Evolutionary conservation across 352 stramenopile species (phyloP), one percentile per base, ranked within the genome.

Genomic region (Phytophthora fragariae): DNA sequence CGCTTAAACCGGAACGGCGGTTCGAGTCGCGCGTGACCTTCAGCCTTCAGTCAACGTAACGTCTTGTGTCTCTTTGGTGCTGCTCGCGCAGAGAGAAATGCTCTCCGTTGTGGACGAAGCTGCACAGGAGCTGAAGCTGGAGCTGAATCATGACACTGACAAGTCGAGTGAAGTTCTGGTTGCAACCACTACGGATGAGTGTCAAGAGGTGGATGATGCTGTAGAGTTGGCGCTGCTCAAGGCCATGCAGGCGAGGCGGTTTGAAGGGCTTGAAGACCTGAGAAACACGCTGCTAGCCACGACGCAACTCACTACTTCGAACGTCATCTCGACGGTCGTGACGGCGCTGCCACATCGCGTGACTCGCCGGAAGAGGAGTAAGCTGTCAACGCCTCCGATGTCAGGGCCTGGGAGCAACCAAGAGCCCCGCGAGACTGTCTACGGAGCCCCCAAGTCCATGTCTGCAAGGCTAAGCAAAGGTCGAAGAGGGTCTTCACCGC

Each of bases 241-340:
- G 17, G 68, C 74, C 17, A 27, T 85, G 29, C 57, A 63, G 31
- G 70, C 66, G 10, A 63, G 31, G 6, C 72, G 82, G 39, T 91
- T 92, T 65, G 73, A 81, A 21, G 77, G 65, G 0, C 72, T 90
- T 1, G 73, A 89, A 21, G 67, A 54, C 12, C 62, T 77, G 29
- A 69, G 72, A 15, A 81, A 83, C 31, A 84, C 75, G n/a, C 80
- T 74, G 37, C 47, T 88, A 37, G 76, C 77, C 52, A 88, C 85
- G 27, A 90, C 76, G 24, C 84, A 89, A 65, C 80, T 92, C 53
- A 90, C 83, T 33, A 84, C 75, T 27, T 90, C 86, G 9, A 91
- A 87, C 57, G 81, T 92, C 58, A 79, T 91, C 37, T 90, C 86
- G 9, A 92, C 83, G 0, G 79, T 86, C 27, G 82, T 92, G 52